Percentiles rank a stretch among this genome's conserved stretches.
phyloP scores from a whole-genome alignment of 805 yeast species.

The Wickerhamomyces bovis region DNA sequence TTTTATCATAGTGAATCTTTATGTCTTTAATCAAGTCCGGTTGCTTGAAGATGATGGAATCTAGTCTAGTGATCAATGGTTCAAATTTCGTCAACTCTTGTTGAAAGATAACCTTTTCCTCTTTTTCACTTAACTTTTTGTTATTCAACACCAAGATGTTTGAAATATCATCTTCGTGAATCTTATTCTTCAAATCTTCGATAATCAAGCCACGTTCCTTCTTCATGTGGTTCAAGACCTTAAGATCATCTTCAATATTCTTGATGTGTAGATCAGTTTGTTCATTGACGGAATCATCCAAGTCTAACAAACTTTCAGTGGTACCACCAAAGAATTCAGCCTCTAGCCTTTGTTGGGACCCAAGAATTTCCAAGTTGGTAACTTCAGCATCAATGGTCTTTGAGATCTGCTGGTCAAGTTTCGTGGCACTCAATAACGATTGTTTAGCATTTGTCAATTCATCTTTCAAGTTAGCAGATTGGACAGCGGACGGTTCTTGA shows the following conservation, averaged over 20 bases:
- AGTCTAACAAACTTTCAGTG: slow-evolving; percentile 53
- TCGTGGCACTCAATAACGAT: slow-evolving; percentile 54
- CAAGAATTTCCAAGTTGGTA: slow-evolving; percentile 38
- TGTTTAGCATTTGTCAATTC: slow-evolving; percentile 53
- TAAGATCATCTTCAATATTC: slow-evolving; percentile 49
- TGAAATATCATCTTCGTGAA: slow-evolving; percentile 82
- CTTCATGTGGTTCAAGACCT: slow-evolving; percentile 56
- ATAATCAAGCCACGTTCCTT: slow-evolving; percentile 58
- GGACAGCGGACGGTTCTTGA: slow-evolving; percentile 29
- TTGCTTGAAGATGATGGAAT: slow-evolving; percentile 64
- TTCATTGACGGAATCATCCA: slow-evolving; percentile 45
- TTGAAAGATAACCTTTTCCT: slow-evolving; percentile 54
- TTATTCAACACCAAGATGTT: slow-evolving; percentile 63
- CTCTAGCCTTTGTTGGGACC: slow-evolving; percentile 34
- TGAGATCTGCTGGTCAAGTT: slow-evolving; percentile 50
- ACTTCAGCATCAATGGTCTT: slow-evolving; percentile 38
- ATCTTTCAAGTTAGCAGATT: slow-evolving; percentile 42
- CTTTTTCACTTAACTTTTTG: slow-evolving; percentile 44
- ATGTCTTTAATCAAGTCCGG: slow-evolving; percentile 40
- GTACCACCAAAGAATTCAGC: slow-evolving; percentile 13
- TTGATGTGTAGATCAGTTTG: slow-evolving; percentile 34
- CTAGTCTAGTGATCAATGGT: slow-evolving; percentile 60
- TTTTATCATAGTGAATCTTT: slow-evolving; percentile 41
- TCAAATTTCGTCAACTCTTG: slow-evolving; percentile 73
- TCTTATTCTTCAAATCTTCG: slow-evolving; percentile 58